phyloP scores from a whole-genome alignment of 2,329 filamentous ascomycete species.

The Fusarium sp. region DNA sequence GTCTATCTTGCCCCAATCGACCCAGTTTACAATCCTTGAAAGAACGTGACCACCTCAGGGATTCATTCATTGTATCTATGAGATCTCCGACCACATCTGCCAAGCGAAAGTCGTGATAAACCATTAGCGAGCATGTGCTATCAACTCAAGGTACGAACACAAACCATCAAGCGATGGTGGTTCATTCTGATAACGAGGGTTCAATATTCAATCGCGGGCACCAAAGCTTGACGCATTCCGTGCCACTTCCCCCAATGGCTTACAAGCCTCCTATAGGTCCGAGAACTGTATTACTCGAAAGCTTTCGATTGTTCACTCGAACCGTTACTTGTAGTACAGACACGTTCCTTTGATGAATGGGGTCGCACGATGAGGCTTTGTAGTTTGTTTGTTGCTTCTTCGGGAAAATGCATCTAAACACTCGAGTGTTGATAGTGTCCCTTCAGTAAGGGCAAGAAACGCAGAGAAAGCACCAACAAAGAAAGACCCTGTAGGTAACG shows the following conservation, averaged over 20 bases:
- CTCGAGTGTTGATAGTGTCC: background rate
- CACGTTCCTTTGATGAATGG: background rate
- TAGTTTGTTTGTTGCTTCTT: background rate
- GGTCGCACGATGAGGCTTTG: background rate
- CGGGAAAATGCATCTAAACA: background rate
- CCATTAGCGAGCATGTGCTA: slow-evolving; percentile 2
- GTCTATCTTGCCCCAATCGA: background rate
- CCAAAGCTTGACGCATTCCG: background rate
- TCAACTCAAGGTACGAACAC: background rate
- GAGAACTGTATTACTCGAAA: slow-evolving; percentile 7
- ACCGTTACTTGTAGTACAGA: slow-evolving; percentile 11
- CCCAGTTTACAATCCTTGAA: background rate
- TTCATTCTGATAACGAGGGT: background rate
- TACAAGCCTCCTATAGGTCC: slow-evolving; percentile 6
- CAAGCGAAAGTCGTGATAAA: slow-evolving; percentile 4
- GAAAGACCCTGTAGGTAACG: background rate
- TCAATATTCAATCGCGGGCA: background rate
- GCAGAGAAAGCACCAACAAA: background rate
- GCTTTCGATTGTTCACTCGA: slow-evolving; percentile 2
- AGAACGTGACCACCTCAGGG: slow-evolving; percentile 10
- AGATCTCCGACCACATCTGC: slow-evolving; percentile 6
- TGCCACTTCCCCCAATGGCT: slow-evolving; percentile 7
- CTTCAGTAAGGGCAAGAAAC: too few species aligned
- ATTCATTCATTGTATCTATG: background rate
- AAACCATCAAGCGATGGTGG: background rate